Percentiles rank a stretch among this genome's conserved stretches.
phyloP scores from a whole-genome alignment of 345 rosid species.

The Salix koriyanagi region DNA sequence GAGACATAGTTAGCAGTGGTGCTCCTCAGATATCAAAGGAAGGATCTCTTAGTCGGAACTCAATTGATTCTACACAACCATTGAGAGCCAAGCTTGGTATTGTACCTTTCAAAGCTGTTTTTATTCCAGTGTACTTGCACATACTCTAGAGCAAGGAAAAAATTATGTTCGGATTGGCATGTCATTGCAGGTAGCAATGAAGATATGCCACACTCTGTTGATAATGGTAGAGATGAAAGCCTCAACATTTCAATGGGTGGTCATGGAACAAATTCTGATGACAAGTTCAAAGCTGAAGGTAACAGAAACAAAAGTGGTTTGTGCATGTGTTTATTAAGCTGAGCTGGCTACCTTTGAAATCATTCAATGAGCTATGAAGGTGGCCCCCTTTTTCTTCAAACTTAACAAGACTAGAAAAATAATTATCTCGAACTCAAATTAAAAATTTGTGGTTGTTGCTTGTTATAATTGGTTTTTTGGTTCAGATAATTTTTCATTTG shows the following conservation, averaged over 20 bases:
- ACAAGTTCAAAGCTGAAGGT: conserved; percentile 59
- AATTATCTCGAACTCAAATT: neutral
- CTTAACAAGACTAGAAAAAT: neutral
- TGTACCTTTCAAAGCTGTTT: conserved; percentile 9
- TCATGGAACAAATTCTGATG: conserved; percentile 31
- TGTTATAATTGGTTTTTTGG: neutral
- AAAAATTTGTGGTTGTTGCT: neutral
- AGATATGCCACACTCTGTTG: conserved; percentile 42
- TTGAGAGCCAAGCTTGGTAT: conserved; percentile 66
- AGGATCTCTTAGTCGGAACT: conserved; percentile 48
- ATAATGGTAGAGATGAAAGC: conserved; percentile 46
- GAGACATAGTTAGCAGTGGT: conserved; percentile 74
- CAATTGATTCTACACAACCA: conserved; percentile 44
- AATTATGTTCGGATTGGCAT: conserved; percentile 23
- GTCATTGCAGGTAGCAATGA: conserved; percentile 64
- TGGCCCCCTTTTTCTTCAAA: neutral
- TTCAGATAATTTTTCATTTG: neutral
- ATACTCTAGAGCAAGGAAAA: conserved; percentile 5
- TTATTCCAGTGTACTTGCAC: conserved; percentile 4
- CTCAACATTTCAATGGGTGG: conserved; percentile 34
- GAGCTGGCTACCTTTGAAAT: neutral
- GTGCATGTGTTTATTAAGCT: conserved; percentile 12
- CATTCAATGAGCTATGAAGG: neutral
- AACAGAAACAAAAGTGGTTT: conserved; percentile 6
- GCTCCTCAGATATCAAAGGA: conserved; percentile 76